phyloP scores from a whole-genome alignment of 2,329 filamentous ascomycete genomes.

The Aspergillus fumigatus region DNA sequence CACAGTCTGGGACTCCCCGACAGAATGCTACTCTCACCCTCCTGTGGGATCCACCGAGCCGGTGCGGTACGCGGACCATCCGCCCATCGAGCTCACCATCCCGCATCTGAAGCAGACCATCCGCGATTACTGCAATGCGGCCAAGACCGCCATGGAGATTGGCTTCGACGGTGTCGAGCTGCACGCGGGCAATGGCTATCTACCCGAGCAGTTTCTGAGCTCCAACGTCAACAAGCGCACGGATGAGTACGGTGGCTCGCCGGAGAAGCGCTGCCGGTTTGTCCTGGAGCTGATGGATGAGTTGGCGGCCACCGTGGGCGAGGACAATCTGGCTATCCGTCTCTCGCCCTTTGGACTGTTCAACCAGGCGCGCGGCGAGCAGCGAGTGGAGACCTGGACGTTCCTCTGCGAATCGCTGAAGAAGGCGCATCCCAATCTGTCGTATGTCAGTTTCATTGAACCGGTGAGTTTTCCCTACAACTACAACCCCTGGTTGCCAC shows the following conservation, averaged over 20 bases:
- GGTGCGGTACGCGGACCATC: conserved; percentile 40
- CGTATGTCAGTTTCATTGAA: conserved; percentile 55
- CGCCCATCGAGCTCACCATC: conserved; percentile 42
- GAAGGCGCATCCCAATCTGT: conserved; percentile 38
- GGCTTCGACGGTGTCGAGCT: conserved; percentile 54
- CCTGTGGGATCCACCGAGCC: conserved; percentile 32
- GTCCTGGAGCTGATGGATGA: conserved; percentile 51
- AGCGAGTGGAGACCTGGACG: conserved; percentile 52
- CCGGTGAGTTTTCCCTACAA: conserved; percentile 28
- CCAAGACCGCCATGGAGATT: conserved; percentile 49
- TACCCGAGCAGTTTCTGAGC: conserved; percentile 51
- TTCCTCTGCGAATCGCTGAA: conserved; percentile 49
- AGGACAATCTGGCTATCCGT: conserved; percentile 44
- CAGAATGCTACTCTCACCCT: conserved; percentile 39
- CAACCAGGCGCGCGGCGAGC: conserved; percentile 48
- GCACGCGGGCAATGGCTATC: conserved; percentile 48
- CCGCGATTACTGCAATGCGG: conserved; percentile 42
- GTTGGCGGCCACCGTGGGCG: conserved; percentile 42
- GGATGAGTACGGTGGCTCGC: conserved; percentile 48
- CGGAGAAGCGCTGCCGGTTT: conserved; percentile 53
- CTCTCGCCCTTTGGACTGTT: conserved; percentile 49
- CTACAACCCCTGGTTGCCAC: not conserved
- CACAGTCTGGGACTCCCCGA: conserved; percentile 44
- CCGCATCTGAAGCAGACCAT: conserved; percentile 44
- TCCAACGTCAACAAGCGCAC: conserved; percentile 48